Conservation (phyloP, 2,329 filamentous ascomycete genomes). For the Fusarium torreyae region DNA sequence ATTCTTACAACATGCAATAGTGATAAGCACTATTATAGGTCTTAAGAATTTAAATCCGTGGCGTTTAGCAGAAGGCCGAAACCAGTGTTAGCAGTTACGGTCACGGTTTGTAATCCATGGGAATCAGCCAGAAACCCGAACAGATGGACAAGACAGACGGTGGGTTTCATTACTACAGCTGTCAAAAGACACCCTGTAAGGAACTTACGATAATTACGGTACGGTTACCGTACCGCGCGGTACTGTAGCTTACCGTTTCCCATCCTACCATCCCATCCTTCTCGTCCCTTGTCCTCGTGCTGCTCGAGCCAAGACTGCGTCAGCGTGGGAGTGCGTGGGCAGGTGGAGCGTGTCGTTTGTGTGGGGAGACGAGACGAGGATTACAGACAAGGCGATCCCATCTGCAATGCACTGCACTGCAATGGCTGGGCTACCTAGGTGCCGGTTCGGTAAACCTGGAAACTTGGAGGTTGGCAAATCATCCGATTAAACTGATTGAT, state of each 20-base stretch:
- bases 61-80: too few relatives aligned
- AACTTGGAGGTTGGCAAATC: constrained; percentile 21
- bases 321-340: constrained; percentile 4
- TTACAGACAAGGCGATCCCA: constrained; percentile 13
- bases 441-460: constrained; percentile 11
- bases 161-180: not conserved
- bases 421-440: not conserved
- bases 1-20: not conserved
- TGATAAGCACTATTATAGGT: not conserved
- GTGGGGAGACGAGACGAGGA: constrained; percentile 31
- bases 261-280: too few relatives aligned
- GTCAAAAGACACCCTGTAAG: not conserved
- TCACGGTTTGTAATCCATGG: constrained; percentile 7
- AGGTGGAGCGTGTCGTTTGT: constrained; percentile 20
- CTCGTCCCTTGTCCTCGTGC: constrained; percentile 1
- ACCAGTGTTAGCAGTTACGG: not conserved
- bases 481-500: constrained; percentile 23
- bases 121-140: not conserved
- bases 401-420: constrained; percentile 4
- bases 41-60: too few relatives aligned
- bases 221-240: not conserved
- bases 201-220: too few relatives aligned
- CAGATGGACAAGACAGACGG: not conserved
- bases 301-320: not conserved
- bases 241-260: constrained; percentile 16